Conservation (phyloP, 768 basidiomycete species). For the Mycena galopus region DNA sequence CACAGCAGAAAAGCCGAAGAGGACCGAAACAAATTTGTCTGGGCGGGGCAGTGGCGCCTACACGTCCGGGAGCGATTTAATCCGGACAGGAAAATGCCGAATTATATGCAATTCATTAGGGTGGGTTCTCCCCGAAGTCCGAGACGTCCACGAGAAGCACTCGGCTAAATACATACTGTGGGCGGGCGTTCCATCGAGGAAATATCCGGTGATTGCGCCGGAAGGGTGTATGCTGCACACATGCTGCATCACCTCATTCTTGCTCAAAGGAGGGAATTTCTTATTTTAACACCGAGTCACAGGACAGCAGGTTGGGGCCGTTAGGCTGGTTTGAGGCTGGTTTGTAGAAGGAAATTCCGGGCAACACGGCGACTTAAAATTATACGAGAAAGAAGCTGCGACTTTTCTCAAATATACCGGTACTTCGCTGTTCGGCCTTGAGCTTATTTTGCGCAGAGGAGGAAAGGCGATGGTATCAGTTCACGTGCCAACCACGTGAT, state of each 20-base stretch:
- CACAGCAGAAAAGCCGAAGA: not conserved
- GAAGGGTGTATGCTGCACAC: not conserved
- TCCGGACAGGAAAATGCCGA: conserved; percentile 9
- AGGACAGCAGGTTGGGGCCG: not conserved
- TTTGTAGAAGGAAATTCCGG: not conserved
- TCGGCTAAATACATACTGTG: not conserved
- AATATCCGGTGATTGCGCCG: not conserved
- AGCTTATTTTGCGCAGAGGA: not conserved
- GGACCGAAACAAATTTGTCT: not conserved
- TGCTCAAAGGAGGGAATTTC: not conserved
- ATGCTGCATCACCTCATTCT: not conserved
- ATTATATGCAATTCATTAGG: not conserved
- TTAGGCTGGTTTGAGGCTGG: not conserved
- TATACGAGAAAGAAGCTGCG: not conserved
- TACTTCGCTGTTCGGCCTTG: not conserved
- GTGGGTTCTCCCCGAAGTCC: not conserved
- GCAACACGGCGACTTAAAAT: not conserved
- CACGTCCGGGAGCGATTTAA: not conserved
- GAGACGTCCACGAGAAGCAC: not conserved
- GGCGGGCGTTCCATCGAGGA: not conserved
- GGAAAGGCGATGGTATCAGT: not conserved
- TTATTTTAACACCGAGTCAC: not conserved
- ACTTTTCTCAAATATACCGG: not conserved
- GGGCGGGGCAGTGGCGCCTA: not conserved
- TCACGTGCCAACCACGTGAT: conserved; percentile 10